Evolutionary conservation across 768 basidiomycete species (phyloP).

Genomic region (Amanita jacksonii): DNA sequence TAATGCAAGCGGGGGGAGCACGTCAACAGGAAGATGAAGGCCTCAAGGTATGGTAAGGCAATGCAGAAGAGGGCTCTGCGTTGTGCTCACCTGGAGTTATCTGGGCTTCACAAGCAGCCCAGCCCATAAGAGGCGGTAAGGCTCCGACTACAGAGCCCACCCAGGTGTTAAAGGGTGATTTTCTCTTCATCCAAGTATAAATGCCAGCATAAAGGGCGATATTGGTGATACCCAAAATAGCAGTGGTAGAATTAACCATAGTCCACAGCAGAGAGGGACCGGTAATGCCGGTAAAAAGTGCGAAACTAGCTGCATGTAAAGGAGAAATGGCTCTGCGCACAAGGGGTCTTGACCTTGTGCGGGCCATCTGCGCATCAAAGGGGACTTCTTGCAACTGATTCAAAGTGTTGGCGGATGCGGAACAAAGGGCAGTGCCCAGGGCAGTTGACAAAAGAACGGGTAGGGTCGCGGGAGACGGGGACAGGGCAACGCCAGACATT

Average conservation of each 20-base stretch:
- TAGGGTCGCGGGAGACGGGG: conserved; percentile 75
- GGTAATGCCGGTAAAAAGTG: conserved; percentile 59
- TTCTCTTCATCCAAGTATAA: conserved; percentile 91
- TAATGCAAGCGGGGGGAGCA: conserved; percentile 70
- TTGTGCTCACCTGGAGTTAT: conserved; percentile 31
- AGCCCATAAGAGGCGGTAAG: conserved; percentile 94
- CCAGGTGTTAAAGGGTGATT: conserved; percentile 83
- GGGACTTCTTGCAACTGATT: conserved; percentile 95
- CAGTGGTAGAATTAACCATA: conserved; percentile 82
- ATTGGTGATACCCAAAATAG: conserved; percentile 73
- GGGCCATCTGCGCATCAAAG: conserved; percentile 92
- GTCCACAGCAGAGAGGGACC: conserved; percentile 74
- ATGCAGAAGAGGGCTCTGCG: conserved; percentile 45
- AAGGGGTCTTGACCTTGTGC: conserved; percentile 82
- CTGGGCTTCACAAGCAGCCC: conserved; percentile 85
- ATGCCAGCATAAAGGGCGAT: conserved; percentile 83
- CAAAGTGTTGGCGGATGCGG: conserved; percentile 87
- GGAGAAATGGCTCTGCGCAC: conserved; percentile 80
- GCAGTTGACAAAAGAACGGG: conserved; percentile 83
- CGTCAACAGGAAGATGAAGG: conserved; percentile 58
- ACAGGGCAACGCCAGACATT: conserved; percentile 89
- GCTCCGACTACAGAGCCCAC: conserved; percentile 88
- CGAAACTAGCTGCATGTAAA: conserved; percentile 78
- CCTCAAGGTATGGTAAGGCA: conserved; percentile 38
- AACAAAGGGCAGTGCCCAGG: conserved; percentile 82